Conservation (phyloP, 2,329 filamentous ascomycete genomes). For the Myriosclerotinia scirpicola region DNA sequence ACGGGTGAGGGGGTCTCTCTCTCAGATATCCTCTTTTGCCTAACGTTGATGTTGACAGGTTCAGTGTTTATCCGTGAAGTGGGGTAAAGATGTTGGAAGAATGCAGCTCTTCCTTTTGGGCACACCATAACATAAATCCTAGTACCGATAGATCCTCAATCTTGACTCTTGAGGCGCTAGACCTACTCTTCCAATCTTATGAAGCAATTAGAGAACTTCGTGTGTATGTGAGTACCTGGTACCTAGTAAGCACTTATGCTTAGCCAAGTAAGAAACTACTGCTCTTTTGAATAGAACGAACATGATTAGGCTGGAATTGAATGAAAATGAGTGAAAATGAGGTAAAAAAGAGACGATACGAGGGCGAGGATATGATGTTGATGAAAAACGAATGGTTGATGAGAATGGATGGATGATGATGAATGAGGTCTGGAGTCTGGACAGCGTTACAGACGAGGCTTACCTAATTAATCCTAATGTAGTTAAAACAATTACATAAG, state of each 20-base stretch:
- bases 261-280: no score
- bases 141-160: neutral
- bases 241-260: slow-evolving; percentile 1
- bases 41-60: slow-evolving; percentile 4
- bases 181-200: no score
- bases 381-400: no score
- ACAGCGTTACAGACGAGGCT: neutral
- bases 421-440: neutral
- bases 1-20: neutral
- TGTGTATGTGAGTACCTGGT: neutral
- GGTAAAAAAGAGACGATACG: neutral
- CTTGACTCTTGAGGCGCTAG: neutral
- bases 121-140: neutral
- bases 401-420: neutral
- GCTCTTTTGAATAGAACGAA: no score
- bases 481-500: no score
- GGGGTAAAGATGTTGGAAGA: slow-evolving; percentile 1
- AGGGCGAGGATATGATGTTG: no score
- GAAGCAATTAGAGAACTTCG: neutral
- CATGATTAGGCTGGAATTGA: neutral
- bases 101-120: neutral
- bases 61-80: slow-evolving; percentile 12
- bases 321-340: neutral
- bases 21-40: neutral
- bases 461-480: neutral